Conservation (phyloP, 106 monocot genomes). For the Agapanthus africanus region DNA sequence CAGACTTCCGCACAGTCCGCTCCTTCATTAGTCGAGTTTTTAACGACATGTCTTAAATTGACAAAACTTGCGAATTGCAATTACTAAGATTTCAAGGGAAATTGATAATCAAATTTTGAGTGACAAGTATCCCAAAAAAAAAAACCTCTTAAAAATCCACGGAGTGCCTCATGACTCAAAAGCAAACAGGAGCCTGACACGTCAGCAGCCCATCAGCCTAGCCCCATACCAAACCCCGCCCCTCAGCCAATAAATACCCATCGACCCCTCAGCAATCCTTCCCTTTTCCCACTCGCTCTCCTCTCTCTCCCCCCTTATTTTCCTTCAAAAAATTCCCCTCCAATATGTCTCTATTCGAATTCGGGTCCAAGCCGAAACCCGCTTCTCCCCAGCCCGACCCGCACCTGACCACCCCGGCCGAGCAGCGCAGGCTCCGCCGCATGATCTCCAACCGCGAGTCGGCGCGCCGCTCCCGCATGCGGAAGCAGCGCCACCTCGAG, state of each 20-base stretch:
- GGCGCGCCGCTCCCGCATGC: conserved; percentile 33
- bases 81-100: no score
- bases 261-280: conserved; percentile 8
- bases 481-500: conserved; percentile 31
- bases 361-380: not conserved
- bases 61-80: no score
- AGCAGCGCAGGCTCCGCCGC: conserved; percentile 18
- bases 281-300: conserved; percentile 23
- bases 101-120: no score
- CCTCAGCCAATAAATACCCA: conserved; percentile 13
- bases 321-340: not conserved
- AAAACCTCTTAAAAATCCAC: no score
- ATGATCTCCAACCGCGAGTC: conserved; percentile 35
- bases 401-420: not conserved
- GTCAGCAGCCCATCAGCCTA: not conserved
- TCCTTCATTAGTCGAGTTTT: no score
- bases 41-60: no score
- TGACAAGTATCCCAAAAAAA: no score
- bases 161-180: no score
- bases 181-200: not conserved
- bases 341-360: not conserved
- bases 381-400: not conserved
- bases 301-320: not conserved
- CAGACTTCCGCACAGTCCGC: no score
- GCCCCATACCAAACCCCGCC: not conserved